These are phyloP conservation scores for Coelastrella sp. DNA, from an alignment of 139 green algal genomes.

Conservation along the genomic window DNA sequence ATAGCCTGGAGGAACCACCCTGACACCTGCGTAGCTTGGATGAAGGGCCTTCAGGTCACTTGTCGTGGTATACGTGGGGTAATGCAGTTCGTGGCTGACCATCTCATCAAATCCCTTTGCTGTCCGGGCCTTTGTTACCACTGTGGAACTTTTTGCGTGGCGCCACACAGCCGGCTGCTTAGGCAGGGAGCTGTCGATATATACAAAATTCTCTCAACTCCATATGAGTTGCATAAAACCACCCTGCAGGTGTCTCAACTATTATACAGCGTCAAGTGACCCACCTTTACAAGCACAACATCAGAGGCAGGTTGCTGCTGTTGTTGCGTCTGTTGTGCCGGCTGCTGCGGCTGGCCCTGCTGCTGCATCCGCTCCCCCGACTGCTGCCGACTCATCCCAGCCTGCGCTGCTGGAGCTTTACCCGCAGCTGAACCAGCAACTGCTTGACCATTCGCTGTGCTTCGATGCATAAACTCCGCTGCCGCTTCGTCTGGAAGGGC, in stretches of 20 bases:
- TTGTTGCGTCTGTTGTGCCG: background rate
- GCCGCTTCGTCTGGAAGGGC: slow-evolving; percentile 39
- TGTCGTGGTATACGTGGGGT: too few relatives aligned
- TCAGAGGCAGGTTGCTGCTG: background rate
- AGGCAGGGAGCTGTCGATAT: too few relatives aligned
- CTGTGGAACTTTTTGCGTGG: too few relatives aligned
- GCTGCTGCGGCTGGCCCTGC: slow-evolving; percentile 18
- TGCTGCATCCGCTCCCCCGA: background rate
- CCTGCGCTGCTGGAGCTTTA: background rate
- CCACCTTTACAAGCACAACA: background rate
- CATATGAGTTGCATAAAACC: too few relatives aligned
- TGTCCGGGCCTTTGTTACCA: too few relatives aligned
- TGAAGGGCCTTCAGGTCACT: too few relatives aligned
- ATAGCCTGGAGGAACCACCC: too few relatives aligned
- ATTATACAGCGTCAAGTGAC: background rate
- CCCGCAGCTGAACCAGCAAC: slow-evolving; percentile 49
- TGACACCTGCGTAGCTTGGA: too few relatives aligned
- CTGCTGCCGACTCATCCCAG: background rate
- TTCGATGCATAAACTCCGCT: background rate
- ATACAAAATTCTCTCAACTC: too few relatives aligned
- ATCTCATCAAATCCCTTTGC: too few relatives aligned
- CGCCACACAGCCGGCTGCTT: too few relatives aligned
- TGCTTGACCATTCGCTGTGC: slow-evolving; percentile 50
- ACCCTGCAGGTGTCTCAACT: background rate
- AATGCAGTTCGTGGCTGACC: too few relatives aligned